Evolutionary conservation across 306 rosid species (phyloP).

Genomic region (Lotus japonicus): DNA sequence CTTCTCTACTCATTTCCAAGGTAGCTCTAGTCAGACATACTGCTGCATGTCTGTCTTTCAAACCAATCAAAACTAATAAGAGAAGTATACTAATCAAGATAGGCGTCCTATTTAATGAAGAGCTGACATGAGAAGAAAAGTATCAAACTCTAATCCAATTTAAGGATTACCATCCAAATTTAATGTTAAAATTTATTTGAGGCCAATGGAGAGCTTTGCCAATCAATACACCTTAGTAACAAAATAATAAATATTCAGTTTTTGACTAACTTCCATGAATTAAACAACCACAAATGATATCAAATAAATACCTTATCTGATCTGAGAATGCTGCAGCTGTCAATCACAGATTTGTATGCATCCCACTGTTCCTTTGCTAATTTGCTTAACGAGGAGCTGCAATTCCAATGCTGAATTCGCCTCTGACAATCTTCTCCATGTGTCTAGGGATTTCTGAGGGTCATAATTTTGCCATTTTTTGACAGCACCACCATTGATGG

Average conservation of each 20-base stretch:
- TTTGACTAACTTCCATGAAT: slow-evolving; percentile 4
- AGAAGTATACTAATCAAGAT: slow-evolving; percentile 6
- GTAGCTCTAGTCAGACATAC: not conserved
- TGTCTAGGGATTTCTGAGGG: slow-evolving; percentile 59
- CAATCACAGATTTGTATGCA: slow-evolving; percentile 57
- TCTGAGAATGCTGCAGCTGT: slow-evolving; percentile 59
- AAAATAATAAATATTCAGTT: not conserved
- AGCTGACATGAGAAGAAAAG: not conserved
- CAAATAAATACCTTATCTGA: slow-evolving; percentile 57
- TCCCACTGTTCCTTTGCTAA: slow-evolving; percentile 80
- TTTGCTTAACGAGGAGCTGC: slow-evolving; percentile 52
- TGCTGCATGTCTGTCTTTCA: not conserved
- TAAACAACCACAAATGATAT: slow-evolving; percentile 10
- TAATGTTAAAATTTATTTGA: too few species aligned
- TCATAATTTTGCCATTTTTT: slow-evolving; percentile 93
- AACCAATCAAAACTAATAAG: slow-evolving; percentile 2
- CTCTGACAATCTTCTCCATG: slow-evolving; percentile 84
- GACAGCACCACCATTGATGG: slow-evolving; percentile 97
- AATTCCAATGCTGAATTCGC: slow-evolving; percentile 70
- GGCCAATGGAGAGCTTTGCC: too few species aligned
- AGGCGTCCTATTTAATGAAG: slow-evolving; percentile 3
- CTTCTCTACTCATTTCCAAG: not conserved
- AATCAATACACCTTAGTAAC: not conserved
- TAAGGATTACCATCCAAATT: too few species aligned
- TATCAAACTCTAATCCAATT: not conserved